These are phyloP conservation scores for Emmonsiellopsis sp. DNA, from an alignment of 2,329 filamentous ascomycete genomes.

Conservation along the genomic window DNA sequence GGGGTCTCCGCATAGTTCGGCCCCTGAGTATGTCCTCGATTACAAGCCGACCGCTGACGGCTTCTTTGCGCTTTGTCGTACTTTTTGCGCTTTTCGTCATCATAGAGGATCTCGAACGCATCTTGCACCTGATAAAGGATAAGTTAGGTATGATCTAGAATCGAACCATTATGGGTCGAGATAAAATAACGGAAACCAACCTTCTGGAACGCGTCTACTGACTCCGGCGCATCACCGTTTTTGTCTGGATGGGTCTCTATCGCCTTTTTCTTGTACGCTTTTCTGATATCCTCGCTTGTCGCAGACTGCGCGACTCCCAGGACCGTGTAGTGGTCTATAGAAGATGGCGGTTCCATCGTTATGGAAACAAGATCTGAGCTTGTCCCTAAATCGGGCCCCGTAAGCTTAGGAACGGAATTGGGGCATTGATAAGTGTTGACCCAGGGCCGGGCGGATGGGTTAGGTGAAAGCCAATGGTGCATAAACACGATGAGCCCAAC, in stretches of 20 bases:
- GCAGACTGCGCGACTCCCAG: slow-evolving; percentile 8
- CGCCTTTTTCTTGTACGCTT: slow-evolving; percentile 8
- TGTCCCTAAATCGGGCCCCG: neutral
- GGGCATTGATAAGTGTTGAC: neutral
- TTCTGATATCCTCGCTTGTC: slow-evolving; percentile 7
- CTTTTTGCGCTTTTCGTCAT: neutral
- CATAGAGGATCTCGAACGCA: neutral
- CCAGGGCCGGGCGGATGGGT: neutral
- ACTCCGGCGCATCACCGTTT: slow-evolving; percentile 1
- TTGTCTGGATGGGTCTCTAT: slow-evolving; percentile 9
- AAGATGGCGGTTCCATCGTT: neutral
- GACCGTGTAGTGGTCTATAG: slow-evolving; percentile 8
- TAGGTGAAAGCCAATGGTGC: neutral
- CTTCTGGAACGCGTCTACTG: neutral
- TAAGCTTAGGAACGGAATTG: slow-evolving; percentile 2
- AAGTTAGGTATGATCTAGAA: neutral
- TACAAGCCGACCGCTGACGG: neutral
- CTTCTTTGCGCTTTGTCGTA: neutral
- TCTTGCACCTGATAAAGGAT: neutral
- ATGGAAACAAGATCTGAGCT: neutral
- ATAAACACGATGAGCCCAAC: neutral
- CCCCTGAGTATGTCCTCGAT: neutral
- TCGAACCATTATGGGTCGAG: neutral
- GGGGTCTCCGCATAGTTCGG: neutral
- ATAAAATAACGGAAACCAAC: neutral